Conservation (phyloP, 768 basidiomycete species). For the Panus rudis region DNA sequence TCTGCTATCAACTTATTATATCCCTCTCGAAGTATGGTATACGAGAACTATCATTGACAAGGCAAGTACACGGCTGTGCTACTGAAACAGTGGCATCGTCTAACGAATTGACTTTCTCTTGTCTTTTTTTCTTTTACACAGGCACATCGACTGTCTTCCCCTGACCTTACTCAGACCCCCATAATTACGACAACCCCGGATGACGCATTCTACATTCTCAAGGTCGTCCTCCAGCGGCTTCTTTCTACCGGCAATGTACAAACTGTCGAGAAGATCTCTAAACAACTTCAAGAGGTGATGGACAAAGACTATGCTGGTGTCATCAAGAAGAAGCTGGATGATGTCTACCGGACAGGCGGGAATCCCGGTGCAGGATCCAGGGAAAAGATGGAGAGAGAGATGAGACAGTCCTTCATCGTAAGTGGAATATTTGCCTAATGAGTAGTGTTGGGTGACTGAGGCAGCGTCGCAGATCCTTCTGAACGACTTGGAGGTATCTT, state of each 20-base stretch:
- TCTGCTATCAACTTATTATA: conserved; percentile 68
- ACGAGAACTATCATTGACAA: conserved; percentile 81
- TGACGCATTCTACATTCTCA: conserved; percentile 94
- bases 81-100: not conserved
- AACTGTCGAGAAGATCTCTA: conserved; percentile 51
- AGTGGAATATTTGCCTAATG: conserved; percentile 23
- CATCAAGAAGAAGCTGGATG: conserved; percentile 81
- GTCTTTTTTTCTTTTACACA: conserved; percentile 24
- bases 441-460: not conserved
- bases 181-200: conserved; percentile 76
- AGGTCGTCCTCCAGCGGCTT: conserved; percentile 70
- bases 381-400: conserved; percentile 79
- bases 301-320: conserved; percentile 79
- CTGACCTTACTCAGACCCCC: conserved; percentile 59
- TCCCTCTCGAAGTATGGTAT: conserved; percentile 92
- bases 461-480: conserved; percentile 57
- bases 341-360: conserved; percentile 61
- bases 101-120: not conserved
- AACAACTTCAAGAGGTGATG: conserved; percentile 63
- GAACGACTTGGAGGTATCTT: conserved; percentile 93
- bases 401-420: conserved; percentile 75
- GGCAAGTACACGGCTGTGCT: conserved; percentile 31
- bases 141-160: conserved; percentile 82
- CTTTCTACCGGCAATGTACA: conserved; percentile 67
- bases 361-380: conserved; percentile 35